Evolutionary conservation across 164 flowering plant genomes (phyloP).

Genomic region (Annona squamosa): DNA sequence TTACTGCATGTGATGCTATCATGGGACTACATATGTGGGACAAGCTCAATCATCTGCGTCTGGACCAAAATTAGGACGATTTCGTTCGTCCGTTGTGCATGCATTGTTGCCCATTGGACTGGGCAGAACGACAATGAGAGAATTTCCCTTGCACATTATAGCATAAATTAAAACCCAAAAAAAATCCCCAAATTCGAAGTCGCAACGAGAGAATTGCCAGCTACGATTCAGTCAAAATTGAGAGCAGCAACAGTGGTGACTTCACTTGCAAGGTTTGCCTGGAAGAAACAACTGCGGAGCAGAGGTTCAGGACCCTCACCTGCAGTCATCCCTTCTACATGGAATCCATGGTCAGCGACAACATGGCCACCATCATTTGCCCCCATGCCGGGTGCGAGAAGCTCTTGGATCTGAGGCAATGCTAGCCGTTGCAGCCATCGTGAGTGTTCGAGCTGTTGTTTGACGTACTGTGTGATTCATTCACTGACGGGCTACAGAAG

Average conservation of each 20-base stretch:
- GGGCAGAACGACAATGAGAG: too few relatives aligned
- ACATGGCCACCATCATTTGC: conserved; percentile 11
- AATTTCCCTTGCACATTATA: too few relatives aligned
- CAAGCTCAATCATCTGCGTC: too few relatives aligned
- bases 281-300: conserved; percentile 1
- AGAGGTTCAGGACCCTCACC: not conserved
- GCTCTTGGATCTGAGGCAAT: conserved; percentile 14
- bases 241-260: not conserved
- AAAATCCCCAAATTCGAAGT: too few relatives aligned
- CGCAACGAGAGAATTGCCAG: too few relatives aligned
- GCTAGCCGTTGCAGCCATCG: conserved; percentile 1
- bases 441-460: conserved; percentile 11
- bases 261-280: conserved; percentile 11
- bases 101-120: too few relatives aligned
- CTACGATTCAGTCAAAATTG: too few relatives aligned
- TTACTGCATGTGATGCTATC: too few relatives aligned
- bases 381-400: conserved; percentile 10
- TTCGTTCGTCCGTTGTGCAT: too few relatives aligned
- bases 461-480: conserved; percentile 2
- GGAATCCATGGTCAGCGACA: conserved; percentile 1
- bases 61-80: too few relatives aligned
- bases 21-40: too few relatives aligned
- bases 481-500: not conserved
- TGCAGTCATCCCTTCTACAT: conserved; percentile 36
- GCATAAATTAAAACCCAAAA: too few relatives aligned